Evolutionary conservation across 139 green algal species (phyloP).

Genomic region (Trebouxia sp.): DNA sequence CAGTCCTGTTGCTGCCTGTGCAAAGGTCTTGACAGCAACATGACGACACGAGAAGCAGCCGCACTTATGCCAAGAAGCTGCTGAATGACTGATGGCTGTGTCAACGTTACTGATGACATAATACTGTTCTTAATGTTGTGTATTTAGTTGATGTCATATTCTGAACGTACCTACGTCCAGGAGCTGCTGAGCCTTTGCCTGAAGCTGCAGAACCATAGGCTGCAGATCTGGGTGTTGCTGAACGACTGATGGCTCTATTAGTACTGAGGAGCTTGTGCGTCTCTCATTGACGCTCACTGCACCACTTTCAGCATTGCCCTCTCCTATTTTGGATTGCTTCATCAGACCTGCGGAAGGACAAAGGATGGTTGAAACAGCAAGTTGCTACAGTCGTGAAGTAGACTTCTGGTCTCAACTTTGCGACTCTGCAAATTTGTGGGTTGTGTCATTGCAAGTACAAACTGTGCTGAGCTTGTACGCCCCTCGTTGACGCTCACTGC

Average conservation of each 20-base stretch:
- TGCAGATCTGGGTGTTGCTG: slow-evolving; percentile 23
- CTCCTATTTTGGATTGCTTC: neutral
- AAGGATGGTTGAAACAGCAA: neutral
- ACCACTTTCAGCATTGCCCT: neutral
- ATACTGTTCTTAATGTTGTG: too few species aligned
- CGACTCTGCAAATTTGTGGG: too few species aligned
- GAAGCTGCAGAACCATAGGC: slow-evolving; percentile 28
- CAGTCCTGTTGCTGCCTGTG: too few species aligned
- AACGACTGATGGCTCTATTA: slow-evolving; percentile 41
- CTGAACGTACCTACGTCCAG: slow-evolving; percentile 30
- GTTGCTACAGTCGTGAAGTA: slow-evolving; percentile 11
- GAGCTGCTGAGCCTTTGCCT: slow-evolving; percentile 42
- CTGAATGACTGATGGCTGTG: too few species aligned
- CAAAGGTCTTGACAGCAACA: too few species aligned
- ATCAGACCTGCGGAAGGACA: neutral
- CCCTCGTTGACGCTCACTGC: too few species aligned
- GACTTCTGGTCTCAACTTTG: too few species aligned
- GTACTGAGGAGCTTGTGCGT: slow-evolving; percentile 47
- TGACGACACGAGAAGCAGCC: too few species aligned
- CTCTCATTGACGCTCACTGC: slow-evolving; percentile 19
- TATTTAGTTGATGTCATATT: neutral
- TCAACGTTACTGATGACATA: too few species aligned
- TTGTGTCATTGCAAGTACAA: too few species aligned
- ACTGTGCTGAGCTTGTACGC: too few species aligned
- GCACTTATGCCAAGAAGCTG: too few species aligned